These are phyloP conservation scores for Gossypium sturtianum DNA, from an alignment of 345 rosid species.

Conservation along the genomic window DNA sequence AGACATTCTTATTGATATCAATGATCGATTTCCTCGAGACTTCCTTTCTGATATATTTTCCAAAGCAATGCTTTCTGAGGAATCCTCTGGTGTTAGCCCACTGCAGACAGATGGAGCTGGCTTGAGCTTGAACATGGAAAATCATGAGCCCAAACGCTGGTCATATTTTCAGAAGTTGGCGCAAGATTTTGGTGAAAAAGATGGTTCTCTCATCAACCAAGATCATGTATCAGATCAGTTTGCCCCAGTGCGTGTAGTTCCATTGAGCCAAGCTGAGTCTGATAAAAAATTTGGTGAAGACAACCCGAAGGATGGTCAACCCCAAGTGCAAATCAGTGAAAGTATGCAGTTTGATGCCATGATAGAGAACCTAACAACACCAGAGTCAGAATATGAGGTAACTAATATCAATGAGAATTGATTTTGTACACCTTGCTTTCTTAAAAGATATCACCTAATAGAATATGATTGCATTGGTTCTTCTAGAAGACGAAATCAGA, in stretches of 20 bases:
- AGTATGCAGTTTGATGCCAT: constrained; percentile 58
- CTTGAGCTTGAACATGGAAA: constrained; percentile 63
- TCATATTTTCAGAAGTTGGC: constrained; percentile 86
- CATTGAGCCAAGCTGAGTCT: constrained; percentile 33
- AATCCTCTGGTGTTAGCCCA: constrained; percentile 30
- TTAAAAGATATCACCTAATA: constrained; percentile 3
- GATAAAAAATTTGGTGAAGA: constrained; percentile 40
- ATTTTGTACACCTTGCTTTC: constrained; percentile 14
- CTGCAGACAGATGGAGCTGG: constrained; percentile 56
- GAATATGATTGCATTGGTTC: constrained; percentile 20
- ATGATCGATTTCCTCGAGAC: constrained; percentile 80
- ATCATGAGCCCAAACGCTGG: constrained; percentile 74
- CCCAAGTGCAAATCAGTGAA: constrained; percentile 42
- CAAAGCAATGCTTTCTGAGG: constrained; percentile 53
- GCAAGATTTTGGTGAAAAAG: constrained; percentile 48
- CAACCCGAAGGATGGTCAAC: constrained; percentile 28
- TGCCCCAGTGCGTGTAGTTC: constrained; percentile 34
- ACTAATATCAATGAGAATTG: constrained; percentile 19
- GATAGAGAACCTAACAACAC: constrained; percentile 50
- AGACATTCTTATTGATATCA: constrained; percentile 72
- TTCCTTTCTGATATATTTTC: constrained; percentile 72
- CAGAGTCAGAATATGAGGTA: constrained; percentile 62
- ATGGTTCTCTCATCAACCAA: constrained; percentile 53
- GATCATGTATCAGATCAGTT: constrained; percentile 37
- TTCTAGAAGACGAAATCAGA: constrained; percentile 56